These are phyloP conservation scores for Leucogyrophana mollusca DNA, from an alignment of 768 basidiomycete species.

Conservation along the genomic window DNA sequence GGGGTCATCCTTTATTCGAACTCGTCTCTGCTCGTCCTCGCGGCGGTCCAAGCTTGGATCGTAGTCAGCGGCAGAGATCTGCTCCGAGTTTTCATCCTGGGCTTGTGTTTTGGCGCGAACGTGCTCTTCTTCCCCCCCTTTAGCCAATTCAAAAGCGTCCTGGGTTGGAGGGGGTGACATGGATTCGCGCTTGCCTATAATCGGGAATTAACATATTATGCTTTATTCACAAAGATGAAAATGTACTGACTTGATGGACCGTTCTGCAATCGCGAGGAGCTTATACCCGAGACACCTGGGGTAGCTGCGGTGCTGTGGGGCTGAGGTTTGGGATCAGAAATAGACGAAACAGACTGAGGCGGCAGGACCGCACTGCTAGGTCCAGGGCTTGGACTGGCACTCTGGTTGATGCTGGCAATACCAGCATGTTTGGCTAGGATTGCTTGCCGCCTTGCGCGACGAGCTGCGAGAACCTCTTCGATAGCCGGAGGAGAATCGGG, in stretches of 20 bases:
- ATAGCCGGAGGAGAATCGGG: constrained; percentile 53
- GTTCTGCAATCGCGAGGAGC: constrained; percentile 10
- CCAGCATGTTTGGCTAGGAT: constrained; percentile 77
- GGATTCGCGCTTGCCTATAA: constrained; percentile 49
- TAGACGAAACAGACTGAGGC: constrained; percentile 54
- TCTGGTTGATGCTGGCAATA: constrained; percentile 39
- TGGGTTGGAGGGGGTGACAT: constrained; percentile 59
- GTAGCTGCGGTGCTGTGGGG: constrained; percentile 44
- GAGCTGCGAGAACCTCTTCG: constrained; percentile 63
- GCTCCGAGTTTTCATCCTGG: constrained; percentile 52
- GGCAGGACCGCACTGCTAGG: constrained; percentile 75
- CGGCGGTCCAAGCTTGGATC: constrained; percentile 81
- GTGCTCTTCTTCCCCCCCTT: constrained; percentile 54
- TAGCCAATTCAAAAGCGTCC: constrained; percentile 64
- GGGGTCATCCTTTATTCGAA: constrained; percentile 40
- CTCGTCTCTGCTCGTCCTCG: constrained; percentile 78
- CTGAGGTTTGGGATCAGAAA: constrained; percentile 66
- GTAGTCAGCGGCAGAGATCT: constrained; percentile 91
- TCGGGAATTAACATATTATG: constrained; percentile 2
- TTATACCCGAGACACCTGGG: constrained; percentile 20
- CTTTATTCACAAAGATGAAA: neutral
- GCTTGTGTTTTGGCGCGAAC: constrained; percentile 44
- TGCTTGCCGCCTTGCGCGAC: constrained; percentile 69
- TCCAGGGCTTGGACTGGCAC: constrained; percentile 56
- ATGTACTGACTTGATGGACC: constrained; percentile 21